Evolutionary conservation across 306 rosid genomes (phyloP).

Genomic region (Trichosanthes truncata): DNA sequence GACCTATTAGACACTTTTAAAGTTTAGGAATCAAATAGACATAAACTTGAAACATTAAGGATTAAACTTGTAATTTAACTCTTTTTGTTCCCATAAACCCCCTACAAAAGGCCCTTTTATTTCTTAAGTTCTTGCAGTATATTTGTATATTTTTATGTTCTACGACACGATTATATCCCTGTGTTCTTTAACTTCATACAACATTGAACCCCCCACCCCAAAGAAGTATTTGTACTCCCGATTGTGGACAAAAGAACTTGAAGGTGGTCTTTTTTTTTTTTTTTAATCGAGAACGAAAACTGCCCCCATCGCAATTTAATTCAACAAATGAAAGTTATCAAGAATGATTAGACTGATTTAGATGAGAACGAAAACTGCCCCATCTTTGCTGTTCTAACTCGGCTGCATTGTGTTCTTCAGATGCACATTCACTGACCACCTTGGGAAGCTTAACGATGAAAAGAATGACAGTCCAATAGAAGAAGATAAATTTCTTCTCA

Average conservation of each 20-base stretch:
- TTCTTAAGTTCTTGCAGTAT: neutral
- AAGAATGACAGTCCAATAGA: conserved; percentile 25
- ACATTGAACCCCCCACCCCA: neutral
- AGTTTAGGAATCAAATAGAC: too few relatives aligned
- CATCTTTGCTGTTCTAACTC: conserved; percentile 4
- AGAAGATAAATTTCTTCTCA: conserved; percentile 67
- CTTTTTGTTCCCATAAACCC: too few relatives aligned
- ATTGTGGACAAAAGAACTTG: neutral
- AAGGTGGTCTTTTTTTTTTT: neutral
- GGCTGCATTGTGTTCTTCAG: conserved; percentile 30
- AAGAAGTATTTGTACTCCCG: neutral
- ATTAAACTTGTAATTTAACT: too few relatives aligned
- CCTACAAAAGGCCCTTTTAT: too few relatives aligned
- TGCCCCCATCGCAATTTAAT: neutral
- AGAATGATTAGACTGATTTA: neutral
- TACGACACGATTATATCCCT: neutral
- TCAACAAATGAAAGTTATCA: neutral
- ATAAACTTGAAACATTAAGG: too few relatives aligned
- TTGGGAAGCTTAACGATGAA: conserved; percentile 45
- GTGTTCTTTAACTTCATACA: neutral
- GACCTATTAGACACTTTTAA: too few relatives aligned
- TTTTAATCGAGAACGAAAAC: too few relatives aligned
- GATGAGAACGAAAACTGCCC: neutral
- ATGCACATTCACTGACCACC: conserved; percentile 70
- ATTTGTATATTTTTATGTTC: neutral